Evolutionary conservation across 2,329 filamentous ascomycete species (phyloP), one percentile per base, ranked within the genome.

Genomic region (Acephala macrosclerotiorum): DNA sequence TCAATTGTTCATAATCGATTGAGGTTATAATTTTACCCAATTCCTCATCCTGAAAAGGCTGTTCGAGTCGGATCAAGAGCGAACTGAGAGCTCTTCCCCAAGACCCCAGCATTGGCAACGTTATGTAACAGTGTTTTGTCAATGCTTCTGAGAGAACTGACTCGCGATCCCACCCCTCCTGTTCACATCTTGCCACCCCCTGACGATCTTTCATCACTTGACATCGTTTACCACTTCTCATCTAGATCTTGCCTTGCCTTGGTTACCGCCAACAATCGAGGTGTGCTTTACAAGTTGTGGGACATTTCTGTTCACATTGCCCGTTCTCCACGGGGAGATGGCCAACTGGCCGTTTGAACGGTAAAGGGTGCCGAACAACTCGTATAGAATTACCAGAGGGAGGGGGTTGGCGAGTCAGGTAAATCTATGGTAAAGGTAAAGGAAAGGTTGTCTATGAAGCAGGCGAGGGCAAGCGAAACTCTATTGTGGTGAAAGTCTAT

Each of bases 81-180:
- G 7, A 49, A n/a, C n/a, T 12, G 45, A 49, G 45, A 49, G 25
- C n/a, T n/a, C 4, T 42, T 16, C n/a, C 40, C n/a, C 4, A 22
- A 20, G 9, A 14, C 45, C n/a, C 6, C 3, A 20, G 7, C n/a
- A 20, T n/a, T 49, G 45, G n/a, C 45, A 6, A 12, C n/a, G 14
- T 49, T 49, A 49, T 49, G n/a, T 49, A 49, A 49, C 45, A n/a
- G 20, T n/a, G n/a, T 22, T 49, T 49, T 22, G n/a, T n/a, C n/a
- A 49, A 25, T 18, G 14, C 45, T 49, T 49, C 45, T 49, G 45
- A n/a, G 25, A 5, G 6, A 22, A 12, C 45, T 49, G 45, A 49
- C 45, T 49, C 45, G 45, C 25, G 45, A 49, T 49, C 40, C 6
- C 6, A 16, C 40, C n/a, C 45, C 45, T 20, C 45, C 11, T n/a